Evolutionary conservation across 257 asterid species (phyloP), one percentile per base, ranked within the genome.

Genomic region (Apocynum venetum): DNA sequence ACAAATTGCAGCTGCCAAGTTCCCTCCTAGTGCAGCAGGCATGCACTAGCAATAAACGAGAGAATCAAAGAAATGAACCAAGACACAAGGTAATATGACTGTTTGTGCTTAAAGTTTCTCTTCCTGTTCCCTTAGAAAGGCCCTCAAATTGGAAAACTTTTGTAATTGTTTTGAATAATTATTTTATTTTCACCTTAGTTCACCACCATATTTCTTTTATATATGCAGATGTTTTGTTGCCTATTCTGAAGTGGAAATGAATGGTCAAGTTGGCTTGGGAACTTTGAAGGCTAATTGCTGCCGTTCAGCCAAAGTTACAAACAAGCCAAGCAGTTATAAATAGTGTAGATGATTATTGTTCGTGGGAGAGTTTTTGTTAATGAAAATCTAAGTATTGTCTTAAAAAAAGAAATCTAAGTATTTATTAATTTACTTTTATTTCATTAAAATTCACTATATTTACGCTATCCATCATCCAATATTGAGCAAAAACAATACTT

Each of bases 181-280:
- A 3, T 36, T 7, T 25, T 25, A 25, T 63, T 63, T 63, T 63
- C 44, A 63, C 43, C 44, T 25, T 7, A 63, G 10, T 35, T 64
- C 9, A 36, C 68, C 44, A 35, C 7, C 13, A 43, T 65, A 9
- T 31, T 57, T 2, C 36, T 20, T 56, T 1, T 68, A 55, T n/a
- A 2, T n/a, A 10, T 87, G 90, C 92, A 90, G 96, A 86, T 63
- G 74, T 84, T 79, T 72, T 92, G 96, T 81, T 82, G 92, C 86
- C 83, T 90, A 74, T 90, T 87, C 82, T 91, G 89, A 87, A 74
- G 84, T 84, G 78, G 72, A 4, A n/a, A 13, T 9, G 44, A 20
- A 15, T 60, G 56, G 57, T 49, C 44, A 38, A 47, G 14, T 40
- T 14, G 72, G 72, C 53, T 57, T 5, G n/a, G 59, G 9, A 67